phyloP scores from a whole-genome alignment of 1,284 basidiomycete genomes.

The Singerocomus inundabilis region DNA sequence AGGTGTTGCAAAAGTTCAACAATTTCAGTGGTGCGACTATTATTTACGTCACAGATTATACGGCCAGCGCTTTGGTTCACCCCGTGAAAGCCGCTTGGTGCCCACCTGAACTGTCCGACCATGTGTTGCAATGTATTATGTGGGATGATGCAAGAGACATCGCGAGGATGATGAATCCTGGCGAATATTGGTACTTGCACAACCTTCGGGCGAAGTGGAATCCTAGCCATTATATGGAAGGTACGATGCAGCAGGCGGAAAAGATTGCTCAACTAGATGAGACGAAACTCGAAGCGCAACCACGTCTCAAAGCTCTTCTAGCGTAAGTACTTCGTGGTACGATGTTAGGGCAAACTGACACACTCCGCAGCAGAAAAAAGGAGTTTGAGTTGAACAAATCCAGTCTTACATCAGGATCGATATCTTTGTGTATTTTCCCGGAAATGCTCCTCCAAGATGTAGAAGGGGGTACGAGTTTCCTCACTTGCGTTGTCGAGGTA shows the following conservation, averaged over 20 bases:
- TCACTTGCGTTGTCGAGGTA: constrained; percentile 63
- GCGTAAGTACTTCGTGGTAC: constrained; percentile 40
- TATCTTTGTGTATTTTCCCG: constrained; percentile 37
- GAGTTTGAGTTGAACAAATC: constrained; percentile 39
- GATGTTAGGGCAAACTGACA: constrained; percentile 9
- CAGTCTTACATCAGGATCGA: constrained; percentile 20
- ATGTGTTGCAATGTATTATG: constrained; percentile 53
- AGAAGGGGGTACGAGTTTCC: constrained; percentile 40
- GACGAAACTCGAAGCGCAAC: constrained; percentile 36
- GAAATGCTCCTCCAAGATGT: constrained; percentile 49
- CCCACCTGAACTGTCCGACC: constrained; percentile 41
- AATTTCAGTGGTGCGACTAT: constrained; percentile 41
- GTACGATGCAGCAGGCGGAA: constrained; percentile 44
- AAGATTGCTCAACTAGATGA: constrained; percentile 48
- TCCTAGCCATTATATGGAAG: constrained; percentile 47
- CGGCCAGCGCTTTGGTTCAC: constrained; percentile 38
- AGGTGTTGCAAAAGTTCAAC: constrained; percentile 49
- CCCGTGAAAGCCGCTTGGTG: constrained; percentile 46
- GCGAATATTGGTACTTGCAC: constrained; percentile 53
- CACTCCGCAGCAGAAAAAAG: constrained; percentile 49
- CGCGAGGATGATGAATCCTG: constrained; percentile 45
- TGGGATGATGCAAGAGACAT: constrained; percentile 49
- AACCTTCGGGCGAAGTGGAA: constrained; percentile 51
- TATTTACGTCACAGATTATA: constrained; percentile 72
- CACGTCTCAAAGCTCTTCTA: constrained; percentile 48